phyloP scores from a whole-genome alignment of 2,329 filamentous ascomycete genomes.

The Penicillium italicum region DNA sequence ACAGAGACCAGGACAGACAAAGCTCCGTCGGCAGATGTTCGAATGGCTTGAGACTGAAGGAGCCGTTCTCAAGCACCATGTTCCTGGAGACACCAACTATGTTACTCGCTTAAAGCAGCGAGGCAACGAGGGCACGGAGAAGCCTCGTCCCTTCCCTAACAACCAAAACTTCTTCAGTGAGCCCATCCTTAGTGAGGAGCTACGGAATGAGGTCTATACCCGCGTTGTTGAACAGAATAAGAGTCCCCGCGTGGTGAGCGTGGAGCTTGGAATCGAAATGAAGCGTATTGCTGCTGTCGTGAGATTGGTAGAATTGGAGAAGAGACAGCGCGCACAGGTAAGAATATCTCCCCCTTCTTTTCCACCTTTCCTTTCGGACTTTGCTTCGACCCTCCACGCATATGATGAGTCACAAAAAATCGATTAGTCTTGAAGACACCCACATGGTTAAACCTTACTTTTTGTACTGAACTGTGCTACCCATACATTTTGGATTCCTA shows the following conservation, averaged over 20 bases:
- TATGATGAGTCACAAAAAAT: conserved; percentile 71
- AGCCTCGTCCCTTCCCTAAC: conserved; percentile 63
- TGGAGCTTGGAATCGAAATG: conserved; percentile 73
- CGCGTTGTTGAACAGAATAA: conserved; percentile 63
- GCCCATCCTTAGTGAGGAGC: conserved; percentile 67
- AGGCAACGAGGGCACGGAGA: conserved; percentile 2
- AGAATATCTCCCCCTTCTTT: conserved; percentile 36
- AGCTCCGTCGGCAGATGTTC: conserved; percentile 55
- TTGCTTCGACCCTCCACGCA: conserved; percentile 10
- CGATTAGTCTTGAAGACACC: conserved; percentile 99
- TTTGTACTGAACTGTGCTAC: conserved; percentile 24
- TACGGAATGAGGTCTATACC: conserved; percentile 70
- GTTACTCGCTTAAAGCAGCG: conserved; percentile 21
- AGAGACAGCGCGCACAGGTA: conserved; percentile 71
- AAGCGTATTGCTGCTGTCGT: conserved; percentile 81
- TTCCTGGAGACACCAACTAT: conserved; percentile 34
- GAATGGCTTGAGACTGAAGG: conserved; percentile 52
- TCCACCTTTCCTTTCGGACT: background rate
- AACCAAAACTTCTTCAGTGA: conserved; percentile 70
- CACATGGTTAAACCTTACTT: conserved; percentile 60
- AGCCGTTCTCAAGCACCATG: conserved; percentile 29
- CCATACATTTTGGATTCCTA: conserved; percentile 2
- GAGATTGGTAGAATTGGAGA: conserved; percentile 80
- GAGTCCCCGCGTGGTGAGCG: conserved; percentile 72
- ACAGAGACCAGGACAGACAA: conserved; percentile 51